Conservation (phyloP, 805 yeast species). For the Yamadazyma phyllophila region DNA sequence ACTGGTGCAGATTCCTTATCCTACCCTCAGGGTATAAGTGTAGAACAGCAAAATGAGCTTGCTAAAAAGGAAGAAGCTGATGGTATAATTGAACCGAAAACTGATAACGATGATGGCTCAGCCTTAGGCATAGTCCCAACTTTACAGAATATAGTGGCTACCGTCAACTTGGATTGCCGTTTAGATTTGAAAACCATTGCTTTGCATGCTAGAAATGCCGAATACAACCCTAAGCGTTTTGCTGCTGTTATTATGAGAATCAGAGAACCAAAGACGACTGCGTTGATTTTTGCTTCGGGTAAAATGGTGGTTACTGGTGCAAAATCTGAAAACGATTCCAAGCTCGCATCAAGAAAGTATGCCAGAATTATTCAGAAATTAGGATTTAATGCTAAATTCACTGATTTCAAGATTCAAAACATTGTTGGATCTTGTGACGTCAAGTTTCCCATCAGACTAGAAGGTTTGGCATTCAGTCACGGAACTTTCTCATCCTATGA, state of each 20-base stretch:
- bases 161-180: constrained; percentile 94
- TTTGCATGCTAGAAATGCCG: constrained; percentile 97
- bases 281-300: constrained; percentile 96
- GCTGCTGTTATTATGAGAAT: constrained; percentile 99
- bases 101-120: constrained; percentile 60
- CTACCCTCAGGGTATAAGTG: constrained; percentile 53
- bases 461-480: constrained; percentile 96
- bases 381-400: constrained; percentile 96
- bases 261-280: constrained; percentile 97
- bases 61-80: constrained; percentile 18
- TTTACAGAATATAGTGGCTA: constrained; percentile 92
- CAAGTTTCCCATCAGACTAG: constrained; percentile 93
- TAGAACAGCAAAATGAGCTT: constrained; percentile 9
- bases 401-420: constrained; percentile 96
- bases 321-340: constrained; percentile 97
- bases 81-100: constrained; percentile 37
- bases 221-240: constrained; percentile 96
- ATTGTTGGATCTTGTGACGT: constrained; percentile 99
- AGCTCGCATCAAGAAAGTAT: constrained; percentile 93
- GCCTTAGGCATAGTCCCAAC: constrained; percentile 97
- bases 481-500: constrained; percentile 98
- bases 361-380: constrained; percentile 97
- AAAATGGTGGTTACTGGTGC: constrained; percentile 99
- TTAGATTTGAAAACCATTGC: constrained; percentile 96
- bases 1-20: constrained; percentile 64